A percentile compares a stretch with the other conserved stretches of the same genome.
Conservation (phyloP, 2,329 filamentous ascomycete species). For the Ceratocystis colombiana region DNA sequence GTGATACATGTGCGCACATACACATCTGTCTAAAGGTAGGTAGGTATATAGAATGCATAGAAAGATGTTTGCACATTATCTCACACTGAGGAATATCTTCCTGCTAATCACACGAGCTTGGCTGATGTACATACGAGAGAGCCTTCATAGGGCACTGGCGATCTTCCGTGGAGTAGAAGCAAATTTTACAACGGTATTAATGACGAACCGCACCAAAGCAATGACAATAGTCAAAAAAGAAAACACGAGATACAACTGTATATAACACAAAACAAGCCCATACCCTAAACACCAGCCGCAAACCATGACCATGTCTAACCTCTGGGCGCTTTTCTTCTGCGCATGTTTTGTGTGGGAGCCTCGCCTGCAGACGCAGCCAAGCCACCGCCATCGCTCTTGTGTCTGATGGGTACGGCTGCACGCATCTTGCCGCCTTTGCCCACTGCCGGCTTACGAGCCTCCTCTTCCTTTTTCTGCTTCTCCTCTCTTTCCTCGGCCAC, state of each 20-base stretch:
- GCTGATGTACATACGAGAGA: not conserved
- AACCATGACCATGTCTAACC: conserved; percentile 16
- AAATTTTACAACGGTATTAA: conserved; percentile 4
- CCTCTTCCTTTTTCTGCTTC: conserved; percentile 33
- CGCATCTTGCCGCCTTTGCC: conserved; percentile 22
- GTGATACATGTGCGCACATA: too few relatives aligned
- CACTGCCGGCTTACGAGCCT: conserved; percentile 23
- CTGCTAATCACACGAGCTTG: not conserved
- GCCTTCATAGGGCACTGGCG: conserved; percentile 1
- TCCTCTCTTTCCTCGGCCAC: conserved; percentile 36
- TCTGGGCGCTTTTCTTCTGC: conserved; percentile 25
- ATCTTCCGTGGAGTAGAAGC: conserved; percentile 8
- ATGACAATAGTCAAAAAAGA: not conserved
- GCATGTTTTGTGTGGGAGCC: conserved; percentile 15
- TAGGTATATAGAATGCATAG: too few relatives aligned
- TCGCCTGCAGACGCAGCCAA: not conserved
- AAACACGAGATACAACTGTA: not conserved
- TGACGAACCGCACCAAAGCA: not conserved
- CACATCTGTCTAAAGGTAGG: too few relatives aligned
- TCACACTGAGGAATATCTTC: not conserved
- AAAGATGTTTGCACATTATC: not conserved
- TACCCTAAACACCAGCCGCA: conserved; percentile 19
- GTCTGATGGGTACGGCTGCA: conserved; percentile 24
- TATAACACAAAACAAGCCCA: conserved; percentile 19
- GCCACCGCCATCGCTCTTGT: conserved; percentile 24